These are phyloP conservation scores for Trebouxia sp. DNA, from an alignment of 139 green algal genomes.

Conservation along the genomic window DNA sequence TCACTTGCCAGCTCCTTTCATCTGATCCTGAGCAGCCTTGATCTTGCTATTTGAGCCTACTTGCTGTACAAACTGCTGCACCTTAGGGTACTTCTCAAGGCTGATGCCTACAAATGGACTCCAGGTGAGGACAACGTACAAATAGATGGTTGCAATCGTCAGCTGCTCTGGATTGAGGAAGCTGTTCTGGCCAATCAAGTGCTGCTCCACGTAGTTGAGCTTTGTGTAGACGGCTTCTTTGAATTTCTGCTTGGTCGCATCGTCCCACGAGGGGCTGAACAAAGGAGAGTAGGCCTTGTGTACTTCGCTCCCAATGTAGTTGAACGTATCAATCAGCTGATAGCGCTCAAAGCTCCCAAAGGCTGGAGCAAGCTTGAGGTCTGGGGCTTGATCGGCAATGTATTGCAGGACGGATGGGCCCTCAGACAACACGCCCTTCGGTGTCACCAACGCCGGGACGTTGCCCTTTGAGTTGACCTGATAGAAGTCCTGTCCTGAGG, in stretches of 20 bases:
- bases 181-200: background rate
- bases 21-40: background rate
- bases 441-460: background rate
- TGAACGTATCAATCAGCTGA: conserved; percentile 15
- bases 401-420: background rate
- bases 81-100: conserved; percentile 7
- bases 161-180: background rate
- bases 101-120: background rate
- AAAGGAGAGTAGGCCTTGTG: background rate
- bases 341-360: conserved; percentile 15
- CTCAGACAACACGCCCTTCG: background rate
- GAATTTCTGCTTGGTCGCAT: background rate
- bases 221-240: background rate
- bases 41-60: background rate
- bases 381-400: conserved; percentile 4
- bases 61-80: background rate
- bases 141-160: conserved; percentile 3
- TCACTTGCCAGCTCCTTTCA: background rate
- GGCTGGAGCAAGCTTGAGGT: background rate
- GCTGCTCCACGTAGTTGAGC: background rate
- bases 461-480: conserved; percentile 1
- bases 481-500: background rate
- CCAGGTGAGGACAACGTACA: background rate
- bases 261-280: background rate
- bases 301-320: background rate